A percentile compares a stretch with the other conserved stretches of the same genome.
Evolutionary conservation across 108 stramenopile species (phyloP).

Genomic region (Stephanodiscus minutulus): DNA sequence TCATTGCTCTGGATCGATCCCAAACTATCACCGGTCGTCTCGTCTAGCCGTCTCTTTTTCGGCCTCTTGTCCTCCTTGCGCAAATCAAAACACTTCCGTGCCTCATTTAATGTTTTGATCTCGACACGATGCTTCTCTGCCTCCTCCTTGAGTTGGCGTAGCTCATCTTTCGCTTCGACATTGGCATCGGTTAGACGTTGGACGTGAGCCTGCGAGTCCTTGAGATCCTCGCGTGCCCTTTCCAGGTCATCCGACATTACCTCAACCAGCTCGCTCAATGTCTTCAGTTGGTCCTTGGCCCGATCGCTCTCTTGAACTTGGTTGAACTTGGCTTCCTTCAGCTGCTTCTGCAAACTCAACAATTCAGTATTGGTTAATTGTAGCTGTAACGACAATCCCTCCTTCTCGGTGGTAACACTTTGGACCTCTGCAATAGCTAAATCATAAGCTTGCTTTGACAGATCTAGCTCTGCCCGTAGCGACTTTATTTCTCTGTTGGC

Average conservation of each 20-base stretch:
- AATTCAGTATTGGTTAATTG: constrained; percentile 4
- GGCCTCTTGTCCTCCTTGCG: constrained; percentile 8
- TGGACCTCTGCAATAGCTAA: background rate
- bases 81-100: background rate
- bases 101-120: background rate
- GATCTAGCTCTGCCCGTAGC: background rate
- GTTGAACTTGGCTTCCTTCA: constrained; percentile 6
- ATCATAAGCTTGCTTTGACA: background rate
- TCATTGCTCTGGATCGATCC: constrained; percentile 8
- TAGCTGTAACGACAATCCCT: constrained; percentile 5
- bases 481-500: background rate
- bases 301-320: constrained; percentile 2
- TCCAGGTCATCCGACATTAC: background rate
- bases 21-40: constrained; percentile 9
- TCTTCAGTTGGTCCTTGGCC: constrained; percentile 1
- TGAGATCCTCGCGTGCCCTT: background rate
- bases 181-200: background rate
- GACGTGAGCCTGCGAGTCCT: background rate
- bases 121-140: background rate
- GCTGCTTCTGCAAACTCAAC: background rate
- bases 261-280: constrained; percentile 4
- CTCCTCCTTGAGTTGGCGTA: constrained; percentile 3
- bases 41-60: constrained; percentile 8
- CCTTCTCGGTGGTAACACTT: background rate
- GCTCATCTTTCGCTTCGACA: background rate